Conservation (phyloP, 2,329 filamentous ascomycete genomes). For the Thermoascus crustaceus region DNA sequence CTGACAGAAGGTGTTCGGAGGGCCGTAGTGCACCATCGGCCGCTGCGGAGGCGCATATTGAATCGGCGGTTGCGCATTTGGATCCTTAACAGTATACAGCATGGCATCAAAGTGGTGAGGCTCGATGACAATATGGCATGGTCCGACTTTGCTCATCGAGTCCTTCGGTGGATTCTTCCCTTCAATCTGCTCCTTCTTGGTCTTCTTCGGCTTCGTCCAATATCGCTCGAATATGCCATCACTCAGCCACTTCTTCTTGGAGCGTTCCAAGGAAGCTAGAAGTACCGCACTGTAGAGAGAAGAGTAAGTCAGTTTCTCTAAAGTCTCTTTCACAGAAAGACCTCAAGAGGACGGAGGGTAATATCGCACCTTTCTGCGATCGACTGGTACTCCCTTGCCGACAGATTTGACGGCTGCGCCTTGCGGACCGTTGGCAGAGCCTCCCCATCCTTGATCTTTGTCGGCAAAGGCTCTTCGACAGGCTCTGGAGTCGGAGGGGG, state of each 20-base stretch:
- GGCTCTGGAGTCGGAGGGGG: constrained; percentile 22
- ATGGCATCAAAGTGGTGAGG: constrained; percentile 55
- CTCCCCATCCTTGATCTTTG: constrained; percentile 45
- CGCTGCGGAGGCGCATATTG: constrained; percentile 33
- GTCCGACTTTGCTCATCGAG: constrained; percentile 48
- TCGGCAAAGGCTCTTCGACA: constrained; percentile 40
- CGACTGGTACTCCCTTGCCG: constrained; percentile 49
- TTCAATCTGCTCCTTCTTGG: constrained; percentile 43
- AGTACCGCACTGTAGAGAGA: constrained; percentile 44
- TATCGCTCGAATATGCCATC: constrained; percentile 49
- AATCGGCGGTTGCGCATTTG: constrained; percentile 29
- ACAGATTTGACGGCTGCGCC: constrained; percentile 42
- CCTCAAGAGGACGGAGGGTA: background rate
- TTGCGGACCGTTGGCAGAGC: constrained; percentile 46
- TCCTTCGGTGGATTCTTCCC: constrained; percentile 43
- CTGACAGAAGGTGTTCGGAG: constrained; percentile 33
- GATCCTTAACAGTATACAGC: constrained; percentile 48
- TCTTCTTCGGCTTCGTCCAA: constrained; percentile 51
- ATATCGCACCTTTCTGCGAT: constrained; percentile 48
- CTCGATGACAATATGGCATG: constrained; percentile 53
- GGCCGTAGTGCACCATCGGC: constrained; percentile 37
- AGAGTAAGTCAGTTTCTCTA: constrained; percentile 11
- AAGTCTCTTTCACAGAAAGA: background rate
- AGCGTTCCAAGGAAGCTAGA: constrained; percentile 49
- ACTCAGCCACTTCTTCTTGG: constrained; percentile 50